Evolutionary conservation across 1,284 basidiomycete species (phyloP).

Genomic region (Heliocybe sulcata): DNA sequence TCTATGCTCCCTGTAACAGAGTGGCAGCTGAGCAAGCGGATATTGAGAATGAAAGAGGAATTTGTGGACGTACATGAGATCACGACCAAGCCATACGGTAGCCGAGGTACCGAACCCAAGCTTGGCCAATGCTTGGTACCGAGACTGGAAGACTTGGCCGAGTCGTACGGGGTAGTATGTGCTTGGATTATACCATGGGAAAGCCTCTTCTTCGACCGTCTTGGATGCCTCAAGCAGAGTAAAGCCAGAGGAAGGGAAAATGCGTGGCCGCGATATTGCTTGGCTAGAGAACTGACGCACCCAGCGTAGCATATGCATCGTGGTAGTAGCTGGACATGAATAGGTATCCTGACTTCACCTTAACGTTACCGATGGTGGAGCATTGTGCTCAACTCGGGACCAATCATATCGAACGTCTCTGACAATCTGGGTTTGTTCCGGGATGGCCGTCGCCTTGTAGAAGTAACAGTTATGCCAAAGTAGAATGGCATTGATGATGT

Average conservation of each 20-base stretch:
- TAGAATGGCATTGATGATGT: no score
- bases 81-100: constrained; percentile 18
- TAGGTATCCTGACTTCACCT: no score
- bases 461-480: no score
- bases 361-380: no score
- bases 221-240: not conserved
- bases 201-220: constrained; percentile 12
- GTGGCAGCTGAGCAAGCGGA: not conserved
- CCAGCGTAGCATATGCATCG: not conserved
- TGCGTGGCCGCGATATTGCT: not conserved
- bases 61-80: constrained; percentile 13
- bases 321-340: no score
- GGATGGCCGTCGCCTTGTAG: no score
- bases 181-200: constrained; percentile 8
- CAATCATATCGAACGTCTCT: no score
- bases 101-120: constrained; percentile 19
- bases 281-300: not conserved
- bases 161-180: constrained; percentile 16
- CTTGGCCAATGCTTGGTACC: constrained; percentile 20
- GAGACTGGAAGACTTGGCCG: constrained; percentile 12
- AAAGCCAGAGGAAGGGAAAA: not conserved
- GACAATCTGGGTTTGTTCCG: no score
- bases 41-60: not conserved
- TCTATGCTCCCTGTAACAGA: constrained; percentile 7
- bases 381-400: no score